Conservation (phyloP, 192 early-diverging fungal genomes). For the Lobosporangium transversale region DNA sequence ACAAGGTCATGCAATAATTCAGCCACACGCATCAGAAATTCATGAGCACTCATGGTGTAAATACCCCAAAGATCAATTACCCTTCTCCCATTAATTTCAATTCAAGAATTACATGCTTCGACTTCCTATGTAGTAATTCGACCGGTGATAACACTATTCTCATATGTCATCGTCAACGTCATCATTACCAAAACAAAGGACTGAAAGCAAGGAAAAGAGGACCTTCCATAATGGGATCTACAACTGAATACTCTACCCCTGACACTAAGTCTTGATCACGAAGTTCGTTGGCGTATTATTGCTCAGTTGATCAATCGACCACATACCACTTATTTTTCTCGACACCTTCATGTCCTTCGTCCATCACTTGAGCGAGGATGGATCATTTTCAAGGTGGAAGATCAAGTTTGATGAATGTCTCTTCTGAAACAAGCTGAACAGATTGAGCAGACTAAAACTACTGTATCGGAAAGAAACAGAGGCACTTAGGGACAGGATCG, state of each 20-base stretch:
- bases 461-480: too few species aligned
- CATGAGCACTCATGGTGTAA: too few species aligned
- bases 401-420: neutral
- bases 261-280: slow-evolving; percentile 1
- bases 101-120: too few species aligned
- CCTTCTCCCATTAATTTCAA: too few species aligned
- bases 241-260: slow-evolving; percentile 26
- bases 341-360: slow-evolving; percentile 5
- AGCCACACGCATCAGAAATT: too few species aligned
- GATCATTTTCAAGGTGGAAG: slow-evolving; percentile 9
- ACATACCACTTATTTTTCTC: slow-evolving; percentile 16
- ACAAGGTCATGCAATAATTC: too few species aligned
- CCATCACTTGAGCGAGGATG: slow-evolving; percentile 15
- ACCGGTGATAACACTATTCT: too few species aligned
- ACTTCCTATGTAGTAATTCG: too few species aligned
- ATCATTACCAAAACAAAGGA: too few species aligned
- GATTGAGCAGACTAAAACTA: neutral
- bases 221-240: slow-evolving; percentile 9
- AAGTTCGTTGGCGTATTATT: slow-evolving; percentile 31
- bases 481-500: too few species aligned
- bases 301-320: slow-evolving; percentile 19
- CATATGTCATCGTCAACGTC: too few species aligned
- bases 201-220: slow-evolving; percentile 5
- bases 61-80: too few species aligned
- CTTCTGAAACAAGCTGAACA: neutral